A percentile compares a stretch with the other conserved stretches of the same genome.
Evolutionary conservation across 306 rosid genomes (phyloP).

Genomic region (Vigna nakashimae): DNA sequence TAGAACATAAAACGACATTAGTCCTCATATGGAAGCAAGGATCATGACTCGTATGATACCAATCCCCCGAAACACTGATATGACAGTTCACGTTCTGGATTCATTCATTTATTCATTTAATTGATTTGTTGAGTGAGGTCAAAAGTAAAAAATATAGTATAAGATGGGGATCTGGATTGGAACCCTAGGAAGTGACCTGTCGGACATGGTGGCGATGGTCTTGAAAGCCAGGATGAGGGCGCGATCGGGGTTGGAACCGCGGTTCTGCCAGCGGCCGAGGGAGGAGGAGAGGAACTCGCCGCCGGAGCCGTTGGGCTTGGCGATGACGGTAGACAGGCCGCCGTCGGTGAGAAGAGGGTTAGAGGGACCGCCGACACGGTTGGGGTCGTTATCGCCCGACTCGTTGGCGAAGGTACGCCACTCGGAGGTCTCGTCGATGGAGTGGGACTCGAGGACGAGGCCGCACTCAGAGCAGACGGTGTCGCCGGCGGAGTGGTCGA

Average conservation of each 20-base stretch:
- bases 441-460: slow-evolving; percentile 89
- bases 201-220: slow-evolving; percentile 96
- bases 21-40: neutral
- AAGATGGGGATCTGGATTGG: neutral
- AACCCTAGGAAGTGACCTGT: slow-evolving; percentile 59
- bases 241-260: slow-evolving; percentile 94
- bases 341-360: slow-evolving; percentile 89
- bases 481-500: slow-evolving; percentile 94
- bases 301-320: slow-evolving; percentile 82
- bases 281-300: slow-evolving; percentile 94
- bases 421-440: slow-evolving; percentile 96
- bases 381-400: slow-evolving; percentile 91
- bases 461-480: slow-evolving; percentile 97
- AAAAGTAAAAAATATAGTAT: neutral
- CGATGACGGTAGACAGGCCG: slow-evolving; percentile 86
- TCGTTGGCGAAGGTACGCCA: slow-evolving; percentile 96
- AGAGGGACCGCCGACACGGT: slow-evolving; percentile 87
- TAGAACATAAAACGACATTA: neutral
- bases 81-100: neutral
- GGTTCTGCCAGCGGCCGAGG: slow-evolving; percentile 96
- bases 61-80: neutral
- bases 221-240: slow-evolving; percentile 86
- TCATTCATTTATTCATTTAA: neutral
- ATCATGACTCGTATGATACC: neutral
- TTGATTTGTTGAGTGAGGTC: neutral